Conservation (phyloP, 495 filamentous ascomycete species). For the Chaetomium tenue region DNA sequence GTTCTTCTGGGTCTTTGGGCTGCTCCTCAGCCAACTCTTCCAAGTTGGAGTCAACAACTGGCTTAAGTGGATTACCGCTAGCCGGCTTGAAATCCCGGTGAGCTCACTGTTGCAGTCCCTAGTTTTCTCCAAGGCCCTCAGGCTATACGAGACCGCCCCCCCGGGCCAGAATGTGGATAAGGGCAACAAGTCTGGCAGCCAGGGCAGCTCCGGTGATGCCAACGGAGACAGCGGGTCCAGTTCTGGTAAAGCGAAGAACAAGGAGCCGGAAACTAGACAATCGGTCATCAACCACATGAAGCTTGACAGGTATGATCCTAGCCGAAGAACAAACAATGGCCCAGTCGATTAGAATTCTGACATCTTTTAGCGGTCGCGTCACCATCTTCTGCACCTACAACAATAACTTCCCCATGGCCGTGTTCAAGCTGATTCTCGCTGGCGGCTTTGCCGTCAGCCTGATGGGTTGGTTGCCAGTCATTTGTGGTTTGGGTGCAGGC, state of each 20-base stretch:
- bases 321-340: neutral
- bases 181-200: neutral
- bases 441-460: constrained; percentile 58
- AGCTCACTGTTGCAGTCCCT: constrained; percentile 60
- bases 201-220: neutral
- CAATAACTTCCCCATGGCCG: constrained; percentile 53
- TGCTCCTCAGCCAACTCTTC: constrained; percentile 54
- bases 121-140: constrained; percentile 68
- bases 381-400: constrained; percentile 60
- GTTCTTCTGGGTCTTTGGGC: constrained; percentile 57
- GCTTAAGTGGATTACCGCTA: constrained; percentile 59
- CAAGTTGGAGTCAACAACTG: constrained; percentile 53
- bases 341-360: neutral
- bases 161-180: constrained; percentile 41
- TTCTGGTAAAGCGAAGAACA: constrained; percentile 14
- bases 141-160: constrained; percentile 65
- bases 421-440: constrained; percentile 55
- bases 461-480: constrained; percentile 62
- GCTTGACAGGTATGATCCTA: constrained; percentile 37
- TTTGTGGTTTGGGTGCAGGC: constrained; percentile 58
- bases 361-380: constrained; percentile 49
- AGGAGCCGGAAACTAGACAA: constrained; percentile 25
- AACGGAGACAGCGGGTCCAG: neutral
- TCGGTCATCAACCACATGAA: constrained; percentile 43
- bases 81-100: constrained; percentile 57